These are phyloP conservation scores for Fagus sylvatica DNA, from an alignment of 306 rosid genomes.

Conservation along the genomic window DNA sequence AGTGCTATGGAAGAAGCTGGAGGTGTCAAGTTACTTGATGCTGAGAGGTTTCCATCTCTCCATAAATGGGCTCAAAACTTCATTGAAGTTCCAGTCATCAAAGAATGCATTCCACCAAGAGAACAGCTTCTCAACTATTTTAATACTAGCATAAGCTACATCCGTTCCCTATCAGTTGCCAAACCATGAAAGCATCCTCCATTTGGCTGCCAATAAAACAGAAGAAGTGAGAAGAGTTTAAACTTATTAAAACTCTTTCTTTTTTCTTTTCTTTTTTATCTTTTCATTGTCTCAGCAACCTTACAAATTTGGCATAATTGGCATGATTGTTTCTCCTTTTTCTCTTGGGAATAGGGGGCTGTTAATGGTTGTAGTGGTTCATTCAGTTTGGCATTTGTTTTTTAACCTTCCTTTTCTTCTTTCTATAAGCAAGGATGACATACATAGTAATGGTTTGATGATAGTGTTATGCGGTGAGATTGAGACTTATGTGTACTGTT, in stretches of 20 bases:
- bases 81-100: conserved; percentile 29
- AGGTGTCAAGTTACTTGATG: conserved; percentile 27
- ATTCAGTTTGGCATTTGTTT: too few relatives aligned
- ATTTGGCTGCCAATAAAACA: neutral
- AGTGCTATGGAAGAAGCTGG: conserved; percentile 40
- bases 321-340: too few relatives aligned
- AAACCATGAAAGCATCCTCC: conserved; percentile 12
- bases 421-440: too few relatives aligned
- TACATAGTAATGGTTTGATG: neutral
- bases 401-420: too few relatives aligned
- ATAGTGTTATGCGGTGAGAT: neutral
- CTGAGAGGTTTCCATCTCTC: conserved; percentile 43
- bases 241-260: too few relatives aligned
- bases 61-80: conserved; percentile 38
- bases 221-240: too few relatives aligned
- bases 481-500: neutral
- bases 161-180: conserved; percentile 36
- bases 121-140: conserved; percentile 29
- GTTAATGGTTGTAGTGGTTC: too few relatives aligned
- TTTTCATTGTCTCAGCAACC: too few relatives aligned
- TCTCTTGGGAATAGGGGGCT: too few relatives aligned
- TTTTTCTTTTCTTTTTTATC: too few relatives aligned
- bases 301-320: too few relatives aligned
- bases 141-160: conserved; percentile 23
- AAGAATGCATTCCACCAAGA: conserved; percentile 44